phyloP scores from a whole-genome alignment of 108 stramenopile species.

The Nannochloropsis gaditana region DNA sequence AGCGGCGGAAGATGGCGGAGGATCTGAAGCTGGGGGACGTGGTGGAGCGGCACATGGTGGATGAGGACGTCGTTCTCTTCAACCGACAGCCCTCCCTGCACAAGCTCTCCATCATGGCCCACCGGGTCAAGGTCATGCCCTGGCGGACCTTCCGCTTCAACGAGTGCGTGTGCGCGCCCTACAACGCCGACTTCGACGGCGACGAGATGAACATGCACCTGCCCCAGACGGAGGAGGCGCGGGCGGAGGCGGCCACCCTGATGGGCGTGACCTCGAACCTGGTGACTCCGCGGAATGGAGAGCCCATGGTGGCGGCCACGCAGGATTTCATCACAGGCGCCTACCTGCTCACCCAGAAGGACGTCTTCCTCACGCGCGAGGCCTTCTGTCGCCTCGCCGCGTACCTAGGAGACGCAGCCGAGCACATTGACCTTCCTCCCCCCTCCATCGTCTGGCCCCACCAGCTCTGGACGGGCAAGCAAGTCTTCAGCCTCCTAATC shows the following conservation, averaged over 20 bases:
- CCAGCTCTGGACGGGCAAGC: slow-evolving; percentile 95
- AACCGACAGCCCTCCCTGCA: slow-evolving; percentile 99
- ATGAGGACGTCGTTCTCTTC: slow-evolving; percentile 94
- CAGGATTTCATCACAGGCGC: slow-evolving; percentile 89
- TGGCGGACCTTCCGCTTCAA: slow-evolving; percentile 98
- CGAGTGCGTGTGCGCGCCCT: slow-evolving; percentile 96
- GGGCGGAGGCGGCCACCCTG: slow-evolving; percentile 82
- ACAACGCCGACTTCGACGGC: slow-evolving; percentile 98
- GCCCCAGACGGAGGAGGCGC: slow-evolving; percentile 98
- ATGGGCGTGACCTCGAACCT: slow-evolving; percentile 94
- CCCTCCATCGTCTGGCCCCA: slow-evolving; percentile 88
- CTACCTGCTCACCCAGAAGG: slow-evolving; percentile 84
- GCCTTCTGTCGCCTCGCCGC: slow-evolving; percentile 72
- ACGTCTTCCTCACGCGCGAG: slow-evolving; percentile 83
- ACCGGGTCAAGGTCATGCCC: slow-evolving; percentile 81
- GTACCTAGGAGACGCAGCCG: slow-evolving; percentile 83
- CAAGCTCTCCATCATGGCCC: slow-evolving; percentile 95
- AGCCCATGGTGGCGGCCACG: slow-evolving; percentile 89
- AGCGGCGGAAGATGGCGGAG: slow-evolving; percentile 67
- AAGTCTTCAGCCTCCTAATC: slow-evolving; percentile 59
- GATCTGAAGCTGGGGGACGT: slow-evolving; percentile 82
- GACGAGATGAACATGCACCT: slow-evolving; percentile 99
- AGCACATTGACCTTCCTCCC: slow-evolving; percentile 74
- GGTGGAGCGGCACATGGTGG: slow-evolving; percentile 96
- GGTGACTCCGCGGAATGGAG: slow-evolving; percentile 91